Percentiles rank a stretch among this genome's conserved stretches.
Evolutionary conservation across 192 early-diverging fungal species (phyloP).

Genomic region (Gamsiella multidivaricata): DNA sequence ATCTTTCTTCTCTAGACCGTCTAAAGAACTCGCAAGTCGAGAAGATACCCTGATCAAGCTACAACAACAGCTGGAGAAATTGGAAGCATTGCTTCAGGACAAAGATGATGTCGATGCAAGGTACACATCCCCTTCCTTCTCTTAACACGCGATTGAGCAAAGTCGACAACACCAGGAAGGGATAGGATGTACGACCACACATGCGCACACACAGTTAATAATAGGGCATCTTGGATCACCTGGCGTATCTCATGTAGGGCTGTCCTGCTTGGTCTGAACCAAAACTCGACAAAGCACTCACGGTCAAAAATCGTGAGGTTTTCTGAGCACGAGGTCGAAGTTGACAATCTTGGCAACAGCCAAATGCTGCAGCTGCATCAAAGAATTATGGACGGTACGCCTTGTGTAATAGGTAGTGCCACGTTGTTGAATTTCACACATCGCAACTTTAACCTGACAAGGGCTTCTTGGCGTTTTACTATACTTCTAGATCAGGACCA

Average conservation of each 20-base stretch:
- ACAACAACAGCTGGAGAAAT: slow-evolving; percentile 69
- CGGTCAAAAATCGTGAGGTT: slow-evolving; percentile 50
- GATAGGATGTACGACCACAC: too few species aligned
- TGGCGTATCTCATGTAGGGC: slow-evolving; percentile 33
- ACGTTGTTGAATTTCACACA: too few species aligned
- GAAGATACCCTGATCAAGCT: slow-evolving; percentile 75
- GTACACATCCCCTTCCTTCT: slow-evolving; percentile 22
- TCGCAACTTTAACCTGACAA: too few species aligned
- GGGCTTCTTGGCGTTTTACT: too few species aligned
- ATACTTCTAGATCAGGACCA: slow-evolving; percentile 78
- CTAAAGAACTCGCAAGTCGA: slow-evolving; percentile 63
- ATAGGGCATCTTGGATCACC: too few species aligned
- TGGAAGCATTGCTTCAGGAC: slow-evolving; percentile 61
- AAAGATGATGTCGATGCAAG: slow-evolving; percentile 57
- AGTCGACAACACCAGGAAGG: too few species aligned
- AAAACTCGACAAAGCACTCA: slow-evolving; percentile 44
- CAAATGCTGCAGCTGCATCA: slow-evolving; percentile 72
- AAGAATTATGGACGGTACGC: slow-evolving; percentile 71
- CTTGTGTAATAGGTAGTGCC: too few species aligned
- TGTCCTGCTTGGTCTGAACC: slow-evolving; percentile 43
- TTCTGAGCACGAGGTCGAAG: slow-evolving; percentile 57
- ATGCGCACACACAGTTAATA: too few species aligned
- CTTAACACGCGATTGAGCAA: too few species aligned
- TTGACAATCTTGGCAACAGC: slow-evolving; percentile 56
- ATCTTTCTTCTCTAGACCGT: slow-evolving; percentile 23